Evolutionary conservation across 495 filamentous ascomycete species (phyloP).

Genomic region (Aspergillus cavernicola): DNA sequence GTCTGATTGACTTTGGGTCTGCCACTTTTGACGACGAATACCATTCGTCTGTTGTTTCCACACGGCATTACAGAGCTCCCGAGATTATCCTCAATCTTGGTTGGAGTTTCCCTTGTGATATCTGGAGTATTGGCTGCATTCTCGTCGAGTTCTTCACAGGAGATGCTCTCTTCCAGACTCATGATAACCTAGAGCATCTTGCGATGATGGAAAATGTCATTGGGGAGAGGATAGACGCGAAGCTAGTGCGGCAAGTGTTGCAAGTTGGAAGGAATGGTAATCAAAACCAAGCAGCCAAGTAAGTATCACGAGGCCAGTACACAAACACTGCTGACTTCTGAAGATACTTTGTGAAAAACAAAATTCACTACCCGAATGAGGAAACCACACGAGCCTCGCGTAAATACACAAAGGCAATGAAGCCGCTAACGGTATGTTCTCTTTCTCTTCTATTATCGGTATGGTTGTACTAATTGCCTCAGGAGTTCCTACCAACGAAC

Average conservation of each 20-base stretch:
- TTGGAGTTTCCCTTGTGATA: constrained; percentile 97
- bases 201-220: constrained; percentile 99
- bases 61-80: constrained; percentile 90
- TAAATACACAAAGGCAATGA: constrained; percentile 96
- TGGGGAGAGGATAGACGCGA: constrained; percentile 65
- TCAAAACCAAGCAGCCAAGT: constrained; percentile 78
- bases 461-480: not conserved
- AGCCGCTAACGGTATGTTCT: constrained; percentile 67
- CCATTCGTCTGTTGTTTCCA: constrained; percentile 95
- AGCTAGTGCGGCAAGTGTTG: constrained; percentile 72
- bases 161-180: constrained; percentile 95
- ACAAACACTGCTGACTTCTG: constrained; percentile 3
- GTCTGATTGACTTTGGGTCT: constrained; percentile 95
- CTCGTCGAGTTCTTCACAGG: constrained; percentile 99
- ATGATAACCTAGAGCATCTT: constrained; percentile 95
- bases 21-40: constrained; percentile 99
- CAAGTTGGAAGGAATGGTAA: constrained; percentile 58
- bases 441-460: not conserved
- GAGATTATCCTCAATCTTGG: constrained; percentile 96
- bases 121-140: constrained; percentile 99
- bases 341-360: constrained; percentile 84
- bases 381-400: constrained; percentile 86
- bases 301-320: constrained; percentile 32
- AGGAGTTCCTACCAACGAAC: constrained; percentile 86
- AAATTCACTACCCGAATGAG: constrained; percentile 80